phyloP scores from a whole-genome alignment of 495 filamentous ascomycete species.

The Aspergillus ostianus region DNA sequence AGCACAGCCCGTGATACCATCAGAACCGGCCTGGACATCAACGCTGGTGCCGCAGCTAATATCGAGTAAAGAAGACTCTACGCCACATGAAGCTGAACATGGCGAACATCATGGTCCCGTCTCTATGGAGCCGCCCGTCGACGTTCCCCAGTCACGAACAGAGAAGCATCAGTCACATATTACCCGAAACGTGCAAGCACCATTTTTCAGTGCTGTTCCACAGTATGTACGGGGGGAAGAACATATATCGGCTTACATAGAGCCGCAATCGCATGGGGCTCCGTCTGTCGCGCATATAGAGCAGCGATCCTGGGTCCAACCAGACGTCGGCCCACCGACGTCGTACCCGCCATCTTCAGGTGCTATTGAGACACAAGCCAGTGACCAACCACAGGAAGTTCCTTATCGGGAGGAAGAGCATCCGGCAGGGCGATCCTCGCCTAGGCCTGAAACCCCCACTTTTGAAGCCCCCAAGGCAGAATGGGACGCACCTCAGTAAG shows the following conservation, averaged over 20 bases:
- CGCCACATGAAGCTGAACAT: neutral
- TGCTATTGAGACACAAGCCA: conserved; percentile 12
- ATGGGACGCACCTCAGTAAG: conserved; percentile 69
- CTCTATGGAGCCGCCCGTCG: neutral
- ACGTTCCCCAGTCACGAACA: neutral
- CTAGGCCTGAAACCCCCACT: conserved; percentile 34
- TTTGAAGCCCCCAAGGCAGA: conserved; percentile 55
- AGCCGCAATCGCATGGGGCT: conserved; percentile 15
- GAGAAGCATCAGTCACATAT: conserved; percentile 6
- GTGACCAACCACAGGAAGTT: conserved; percentile 37
- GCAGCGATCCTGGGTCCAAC: conserved; percentile 10
- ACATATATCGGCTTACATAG: conserved; percentile 37
- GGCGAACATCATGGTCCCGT: neutral
- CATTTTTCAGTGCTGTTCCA: conserved; percentile 39
- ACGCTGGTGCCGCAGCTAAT: neutral
- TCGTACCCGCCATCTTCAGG: conserved; percentile 6
- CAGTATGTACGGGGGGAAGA: conserved; percentile 49
- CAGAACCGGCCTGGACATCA: neutral
- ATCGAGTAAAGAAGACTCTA: neutral
- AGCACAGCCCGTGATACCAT: neutral
- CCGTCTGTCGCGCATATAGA: conserved; percentile 12
- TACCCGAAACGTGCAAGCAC: conserved; percentile 11
- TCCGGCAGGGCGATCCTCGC: conserved; percentile 27
- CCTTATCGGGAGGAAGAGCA: conserved; percentile 27
- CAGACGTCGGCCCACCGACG: conserved; percentile 4